Evolutionary conservation across 2,329 filamentous ascomycete species (phyloP), one percentile per base, ranked within the genome.

Genomic region (Hypoxylon rubiginosum): DNA sequence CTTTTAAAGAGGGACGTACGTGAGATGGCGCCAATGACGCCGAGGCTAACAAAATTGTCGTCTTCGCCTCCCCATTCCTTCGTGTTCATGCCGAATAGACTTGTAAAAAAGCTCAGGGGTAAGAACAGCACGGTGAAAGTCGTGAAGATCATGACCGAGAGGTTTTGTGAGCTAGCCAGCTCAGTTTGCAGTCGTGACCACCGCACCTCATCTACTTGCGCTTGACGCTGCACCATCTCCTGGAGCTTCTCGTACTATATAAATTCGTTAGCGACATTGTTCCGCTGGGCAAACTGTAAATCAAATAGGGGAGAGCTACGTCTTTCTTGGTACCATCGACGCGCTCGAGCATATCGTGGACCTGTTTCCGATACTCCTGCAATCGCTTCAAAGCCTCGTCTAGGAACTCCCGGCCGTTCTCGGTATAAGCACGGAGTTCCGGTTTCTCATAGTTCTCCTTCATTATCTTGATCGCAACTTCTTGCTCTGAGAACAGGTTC

Each of bases 71-170:
- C 85, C 88, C 88, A 90, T 75, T 90, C 87, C 3, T 76, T 78
- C 2, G 86, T 87, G 70, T 91, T 90, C 83, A 90, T 90, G 57
- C 88, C 88, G 58, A 90, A 90, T 0, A 91, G 73, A 2, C 86
- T 85, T 0, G 88, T 90, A 75, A 91, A 90, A 78, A 91, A 90
- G 17, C 85, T 88, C 5, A 90, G 74, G 0, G 88, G 88, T 1
- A 90, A 77, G 77, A 89, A 90, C 19, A 90, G 88, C 61, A 90
- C 85, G 9, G 86, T 88, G 62, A 88, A 87, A 0, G 82, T 88
- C 8, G 88, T 90, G 75, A 91, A 90, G 67, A 90, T 88, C 85
- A 90, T 88, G 62, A 90, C 84, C 15, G 87, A 87, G 24, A 87
- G 81, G 59, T 86, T 88, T 75, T 90, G 88, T 8, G 85, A 84